phyloP scores from a whole-genome alignment of 2,329 filamentous ascomycete species.

The Aureobasidium sp. region DNA sequence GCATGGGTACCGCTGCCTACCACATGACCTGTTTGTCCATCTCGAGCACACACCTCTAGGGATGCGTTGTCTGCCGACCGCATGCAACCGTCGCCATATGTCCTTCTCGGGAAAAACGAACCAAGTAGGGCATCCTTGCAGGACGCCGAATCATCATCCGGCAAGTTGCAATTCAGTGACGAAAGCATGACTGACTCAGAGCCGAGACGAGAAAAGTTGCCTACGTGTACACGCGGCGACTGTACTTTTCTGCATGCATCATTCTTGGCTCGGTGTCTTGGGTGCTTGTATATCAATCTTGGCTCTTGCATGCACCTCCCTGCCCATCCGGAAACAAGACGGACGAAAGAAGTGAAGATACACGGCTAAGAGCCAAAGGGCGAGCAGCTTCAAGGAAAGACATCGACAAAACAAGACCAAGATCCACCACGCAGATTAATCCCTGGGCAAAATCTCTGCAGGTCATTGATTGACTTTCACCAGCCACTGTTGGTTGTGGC shows the following conservation, averaged over 20 bases:
- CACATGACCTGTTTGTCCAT: not conserved
- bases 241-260: not conserved
- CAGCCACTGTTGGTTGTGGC: not conserved
- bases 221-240: no score
- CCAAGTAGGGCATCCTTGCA: not conserved
- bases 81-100: not conserved
- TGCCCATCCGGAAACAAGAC: not conserved
- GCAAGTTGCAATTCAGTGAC: no score
- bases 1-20: not conserved
- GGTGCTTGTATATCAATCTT: not conserved
- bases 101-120: not conserved
- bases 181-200: not conserved
- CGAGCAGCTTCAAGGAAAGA: not conserved
- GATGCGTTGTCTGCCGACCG: not conserved
- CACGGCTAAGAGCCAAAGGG: not conserved
- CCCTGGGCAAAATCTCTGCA: not conserved
- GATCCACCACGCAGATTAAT: not conserved
- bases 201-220: not conserved
- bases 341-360: not conserved
- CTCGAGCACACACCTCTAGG: not conserved
- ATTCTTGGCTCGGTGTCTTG: not conserved
- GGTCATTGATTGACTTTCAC: not conserved
- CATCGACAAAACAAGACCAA: not conserved
- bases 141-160: not conserved
- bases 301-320: not conserved